A percentile compares a stretch with the other conserved stretches of the same genome.
Evolutionary conservation across 2,329 filamentous ascomycete species (phyloP).

Genomic region (Curvularia hawaiiensis): DNA sequence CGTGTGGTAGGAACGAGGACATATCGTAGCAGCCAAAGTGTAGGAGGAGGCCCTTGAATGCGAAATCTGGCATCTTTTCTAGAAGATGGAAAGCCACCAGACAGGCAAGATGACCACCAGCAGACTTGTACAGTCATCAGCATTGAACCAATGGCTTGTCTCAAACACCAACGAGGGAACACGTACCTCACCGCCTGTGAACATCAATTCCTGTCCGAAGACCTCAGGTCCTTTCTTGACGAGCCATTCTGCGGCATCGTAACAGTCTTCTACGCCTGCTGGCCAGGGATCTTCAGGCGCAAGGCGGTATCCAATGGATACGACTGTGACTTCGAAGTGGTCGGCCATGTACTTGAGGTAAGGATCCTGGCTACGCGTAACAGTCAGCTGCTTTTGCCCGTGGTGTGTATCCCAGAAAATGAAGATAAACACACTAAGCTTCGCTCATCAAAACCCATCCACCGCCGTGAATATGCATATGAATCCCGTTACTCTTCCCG

Average conservation of each 20-base stretch:
- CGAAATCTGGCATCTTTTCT: slow-evolving; percentile 43
- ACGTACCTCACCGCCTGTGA: slow-evolving; percentile 49
- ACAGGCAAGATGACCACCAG: slow-evolving; percentile 57
- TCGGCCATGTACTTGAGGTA: slow-evolving; percentile 59
- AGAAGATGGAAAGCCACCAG: slow-evolving; percentile 57
- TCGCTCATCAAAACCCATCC: slow-evolving; percentile 54
- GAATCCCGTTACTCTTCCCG: slow-evolving; percentile 52
- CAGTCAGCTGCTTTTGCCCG: slow-evolving; percentile 6
- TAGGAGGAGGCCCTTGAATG: slow-evolving; percentile 57
- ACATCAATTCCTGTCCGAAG: slow-evolving; percentile 52
- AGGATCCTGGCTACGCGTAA: slow-evolving; percentile 49
- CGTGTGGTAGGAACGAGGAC: slow-evolving; percentile 50
- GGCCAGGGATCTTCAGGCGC: slow-evolving; percentile 66
- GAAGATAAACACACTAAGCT: slow-evolving; percentile 19
- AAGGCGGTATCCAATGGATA: slow-evolving; percentile 64
- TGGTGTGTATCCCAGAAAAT: no score
- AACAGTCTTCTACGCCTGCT: slow-evolving; percentile 60
- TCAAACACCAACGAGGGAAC: slow-evolving; percentile 7
- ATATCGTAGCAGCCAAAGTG: slow-evolving; percentile 61
- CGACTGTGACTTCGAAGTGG: slow-evolving; percentile 53
- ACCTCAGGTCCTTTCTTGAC: slow-evolving; percentile 52
- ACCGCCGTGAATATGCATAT: slow-evolving; percentile 63
- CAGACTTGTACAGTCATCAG: slow-evolving; percentile 44
- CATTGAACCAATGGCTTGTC: neutral
- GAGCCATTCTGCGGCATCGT: slow-evolving; percentile 61